A percentile compares a stretch with the other conserved stretches of the same genome.
These are phyloP conservation scores for Mucor circinelloides DNA, from an alignment of 371 early-diverging fungal genomes.

Conservation along the genomic window DNA sequence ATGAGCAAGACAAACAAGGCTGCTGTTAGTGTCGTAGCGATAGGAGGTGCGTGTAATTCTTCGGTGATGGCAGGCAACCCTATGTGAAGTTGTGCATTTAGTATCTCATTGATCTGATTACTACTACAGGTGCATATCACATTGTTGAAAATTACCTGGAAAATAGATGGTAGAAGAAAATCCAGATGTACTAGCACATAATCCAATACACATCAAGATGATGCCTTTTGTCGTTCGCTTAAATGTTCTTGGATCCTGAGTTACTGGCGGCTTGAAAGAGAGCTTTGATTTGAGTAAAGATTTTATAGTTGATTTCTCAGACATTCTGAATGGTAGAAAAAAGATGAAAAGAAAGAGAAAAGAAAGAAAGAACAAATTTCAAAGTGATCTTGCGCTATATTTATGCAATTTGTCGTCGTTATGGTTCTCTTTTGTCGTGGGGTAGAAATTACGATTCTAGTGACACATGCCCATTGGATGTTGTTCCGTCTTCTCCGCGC, in stretches of 20 bases:
- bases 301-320: slow-evolving; percentile 9
- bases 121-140: too few relatives aligned
- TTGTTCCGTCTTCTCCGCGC: slow-evolving; percentile 8
- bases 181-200: slow-evolving; percentile 22
- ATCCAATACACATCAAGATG: slow-evolving; percentile 7
- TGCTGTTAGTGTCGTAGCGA: slow-evolving; percentile 57
- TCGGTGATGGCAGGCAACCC: slow-evolving; percentile 50
- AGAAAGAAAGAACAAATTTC: not conserved
- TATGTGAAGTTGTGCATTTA: not conserved
- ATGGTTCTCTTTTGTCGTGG: not conserved
- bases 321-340: not conserved
- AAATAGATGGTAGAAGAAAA: slow-evolving; percentile 34
- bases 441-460: not conserved
- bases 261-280: slow-evolving; percentile 16
- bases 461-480: not conserved
- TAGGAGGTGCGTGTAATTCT: slow-evolving; percentile 51
- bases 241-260: slow-evolving; percentile 16
- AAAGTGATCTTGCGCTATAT: not conserved
- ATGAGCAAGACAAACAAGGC: slow-evolving; percentile 58
- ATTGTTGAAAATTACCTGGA: slow-evolving; percentile 17
- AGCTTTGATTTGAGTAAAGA: not conserved
- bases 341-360: not conserved
- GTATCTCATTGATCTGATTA: not conserved
- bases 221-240: not conserved
- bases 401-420: slow-evolving; percentile 6